Conservation (phyloP, 352 stramenopile species). For the Phytophthora melonis region DNA sequence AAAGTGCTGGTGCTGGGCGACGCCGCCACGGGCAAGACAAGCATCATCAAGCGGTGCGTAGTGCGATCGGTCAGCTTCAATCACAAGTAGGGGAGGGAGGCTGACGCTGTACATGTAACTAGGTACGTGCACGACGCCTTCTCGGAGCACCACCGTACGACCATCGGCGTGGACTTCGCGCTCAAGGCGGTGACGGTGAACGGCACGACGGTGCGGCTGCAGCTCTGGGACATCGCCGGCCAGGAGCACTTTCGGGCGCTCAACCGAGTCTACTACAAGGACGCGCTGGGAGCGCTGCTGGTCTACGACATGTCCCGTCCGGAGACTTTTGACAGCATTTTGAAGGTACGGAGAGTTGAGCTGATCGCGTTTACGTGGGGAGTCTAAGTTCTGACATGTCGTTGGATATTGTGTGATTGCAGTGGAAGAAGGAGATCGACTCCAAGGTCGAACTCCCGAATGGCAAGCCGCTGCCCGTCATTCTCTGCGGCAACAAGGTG, state of each 20-base stretch:
- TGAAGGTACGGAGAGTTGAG: slow-evolving; percentile 52
- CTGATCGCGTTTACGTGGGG: no score
- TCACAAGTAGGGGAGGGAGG: background rate
- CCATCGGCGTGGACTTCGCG: slow-evolving; percentile 94
- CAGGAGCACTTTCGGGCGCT: slow-evolving; percentile 96
- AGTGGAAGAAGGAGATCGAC: slow-evolving; percentile 96
- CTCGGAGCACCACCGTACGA: slow-evolving; percentile 93
- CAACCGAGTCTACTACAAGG: slow-evolving; percentile 95
- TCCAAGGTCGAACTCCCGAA: slow-evolving; percentile 94
- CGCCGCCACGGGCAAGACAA: slow-evolving; percentile 92
- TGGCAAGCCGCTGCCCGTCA: slow-evolving; percentile 90
- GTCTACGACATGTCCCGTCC: slow-evolving; percentile 94
- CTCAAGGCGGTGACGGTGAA: slow-evolving; percentile 91
- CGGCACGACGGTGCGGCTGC: slow-evolving; percentile 90
- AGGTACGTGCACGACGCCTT: slow-evolving; percentile 93
- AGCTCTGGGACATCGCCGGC: slow-evolving; percentile 95
- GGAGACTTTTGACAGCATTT: slow-evolving; percentile 92
- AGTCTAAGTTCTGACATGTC: background rate
- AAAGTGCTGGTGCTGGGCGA: slow-evolving; percentile 94
- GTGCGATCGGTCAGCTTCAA: background rate
- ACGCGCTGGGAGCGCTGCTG: slow-evolving; percentile 90
- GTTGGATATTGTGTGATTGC: slow-evolving; percentile 6
- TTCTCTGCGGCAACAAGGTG: slow-evolving; percentile 95
- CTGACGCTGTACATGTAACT: background rate
- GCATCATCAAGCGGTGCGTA: slow-evolving; percentile 92